Conservation (phyloP, 768 basidiomycete species). For the Lactarius psammicola region DNA sequence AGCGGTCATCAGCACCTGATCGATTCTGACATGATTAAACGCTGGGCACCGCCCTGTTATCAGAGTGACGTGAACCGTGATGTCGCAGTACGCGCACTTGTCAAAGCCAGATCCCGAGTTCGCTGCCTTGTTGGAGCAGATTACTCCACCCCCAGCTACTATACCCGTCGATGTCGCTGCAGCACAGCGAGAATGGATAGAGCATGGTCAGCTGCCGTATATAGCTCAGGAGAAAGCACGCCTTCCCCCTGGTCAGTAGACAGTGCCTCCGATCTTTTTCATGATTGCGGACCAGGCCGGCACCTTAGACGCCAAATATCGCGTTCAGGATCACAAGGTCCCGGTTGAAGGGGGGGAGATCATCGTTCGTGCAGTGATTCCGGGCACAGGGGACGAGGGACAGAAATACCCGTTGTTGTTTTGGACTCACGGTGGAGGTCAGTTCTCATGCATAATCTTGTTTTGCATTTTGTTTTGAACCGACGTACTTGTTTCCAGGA, state of each 20-base stretch:
- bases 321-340: slow-evolving; percentile 13
- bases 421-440: slow-evolving; percentile 17
- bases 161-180: background rate
- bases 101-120: slow-evolving; percentile 12
- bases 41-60: background rate
- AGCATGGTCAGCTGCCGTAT: background rate
- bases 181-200: background rate
- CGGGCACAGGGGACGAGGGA: background rate
- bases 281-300: background rate
- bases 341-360: slow-evolving; percentile 15
- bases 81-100: slow-evolving; percentile 6
- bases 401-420: slow-evolving; percentile 1
- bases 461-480: background rate
- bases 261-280: background rate
- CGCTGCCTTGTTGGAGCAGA: background rate
- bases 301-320: slow-evolving; percentile 10
- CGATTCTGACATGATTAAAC: background rate
- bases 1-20: background rate
- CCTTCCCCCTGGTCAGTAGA: background rate
- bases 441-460: background rate
- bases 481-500: background rate
- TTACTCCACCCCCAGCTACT: no score
- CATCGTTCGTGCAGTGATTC: slow-evolving; percentile 3
- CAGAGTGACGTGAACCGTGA: background rate
- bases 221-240: background rate